phyloP scores from a whole-genome alignment of 2,329 filamentous ascomycete genomes.

The Teratosphaeriaceae sp. region DNA sequence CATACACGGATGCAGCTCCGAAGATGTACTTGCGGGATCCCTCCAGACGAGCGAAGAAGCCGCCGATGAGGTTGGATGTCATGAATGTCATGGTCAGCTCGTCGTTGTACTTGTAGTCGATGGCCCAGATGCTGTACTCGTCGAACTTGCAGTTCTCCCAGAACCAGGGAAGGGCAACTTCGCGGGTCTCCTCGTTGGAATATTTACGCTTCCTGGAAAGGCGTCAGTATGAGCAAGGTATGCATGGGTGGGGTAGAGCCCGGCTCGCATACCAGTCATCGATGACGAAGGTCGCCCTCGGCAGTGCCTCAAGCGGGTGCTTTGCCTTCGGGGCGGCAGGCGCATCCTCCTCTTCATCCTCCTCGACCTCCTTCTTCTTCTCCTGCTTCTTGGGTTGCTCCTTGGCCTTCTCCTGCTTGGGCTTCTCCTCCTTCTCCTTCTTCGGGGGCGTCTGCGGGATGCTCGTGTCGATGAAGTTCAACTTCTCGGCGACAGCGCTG shows the following conservation, averaged over 20 bases:
- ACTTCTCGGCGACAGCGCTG: constrained; percentile 68
- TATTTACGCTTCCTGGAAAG: constrained; percentile 72
- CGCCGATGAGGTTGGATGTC: constrained; percentile 96
- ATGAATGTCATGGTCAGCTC: constrained; percentile 98
- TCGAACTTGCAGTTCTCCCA: constrained; percentile 93
- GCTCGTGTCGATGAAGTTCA: constrained; percentile 74
- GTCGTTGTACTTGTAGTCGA: constrained; percentile 98
- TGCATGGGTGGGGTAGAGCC: too few relatives aligned
- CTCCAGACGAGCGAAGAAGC: constrained; percentile 97
- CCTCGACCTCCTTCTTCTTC: constrained; percentile 47
- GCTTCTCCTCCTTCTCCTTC: constrained; percentile 47
- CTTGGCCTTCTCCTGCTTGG: constrained; percentile 49
- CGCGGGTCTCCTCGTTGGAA: constrained; percentile 86
- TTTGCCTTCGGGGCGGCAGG: constrained; percentile 76
- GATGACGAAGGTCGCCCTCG: constrained; percentile 70
- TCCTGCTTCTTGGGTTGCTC: constrained; percentile 53
- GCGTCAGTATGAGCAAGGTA: not conserved
- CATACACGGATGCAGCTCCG: constrained; percentile 83
- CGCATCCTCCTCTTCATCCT: constrained; percentile 56
- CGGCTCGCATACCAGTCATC: constrained; percentile 79
- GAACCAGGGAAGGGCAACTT: constrained; percentile 89
- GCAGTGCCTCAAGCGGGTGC: constrained; percentile 86
- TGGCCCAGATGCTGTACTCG: constrained; percentile 92
- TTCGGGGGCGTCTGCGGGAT: constrained; percentile 69
- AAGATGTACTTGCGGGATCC: constrained; percentile 97